Evolutionary conservation across 768 basidiomycete genomes (phyloP), one percentile per base, ranked within the genome.

Genomic region (Mycena albidolilacea): DNA sequence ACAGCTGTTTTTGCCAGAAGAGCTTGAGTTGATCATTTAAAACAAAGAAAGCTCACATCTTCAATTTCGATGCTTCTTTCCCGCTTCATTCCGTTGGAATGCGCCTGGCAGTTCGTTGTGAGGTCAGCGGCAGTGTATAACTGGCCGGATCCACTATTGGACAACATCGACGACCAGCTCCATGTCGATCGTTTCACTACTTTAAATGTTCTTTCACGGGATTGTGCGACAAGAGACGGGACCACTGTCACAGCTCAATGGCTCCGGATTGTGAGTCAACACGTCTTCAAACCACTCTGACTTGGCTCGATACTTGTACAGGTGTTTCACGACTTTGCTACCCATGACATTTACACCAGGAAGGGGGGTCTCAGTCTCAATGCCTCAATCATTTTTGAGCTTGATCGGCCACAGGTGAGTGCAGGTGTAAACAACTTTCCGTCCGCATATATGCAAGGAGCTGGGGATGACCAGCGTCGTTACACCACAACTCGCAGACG

Each of bases 281-380:
- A 30, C 17, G 17, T 63, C 21, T 21, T 35, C 5, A 43, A 7
- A 43, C 14, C n/a, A 1, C 6, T 48, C 3, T 21, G 10, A 21
- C 15, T 38, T 39, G 21, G 1, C 35, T 62, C 41, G 19, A 59
- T 37, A 59, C 39, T 23, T 7, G n/a, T 12, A 15, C 38, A 65
- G 67, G 76, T 73, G 1, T 77, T 61, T 57, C 78, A 79, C 60
- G 77, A 79, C 64, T 69, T 76, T 60, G 73, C 76, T 23, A 77
- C 78, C 2, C 67, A 72, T 44, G 57, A 79, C 63, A 57, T 64
- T 6, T 19, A 43, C 21, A 63, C 60, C 35, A 77, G 77, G 1
- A 69, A 71, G 17, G 78, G 78, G 14, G 78, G 78, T 14, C 15
- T n/a, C n/a, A n/a, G n/a, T n/a, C n/a, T 79, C 35, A 77, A 79